Percentiles rank a stretch among this genome's conserved stretches.
These are phyloP conservation scores for Colletotrichum higginsianum DNA, from an alignment of 2,329 filamentous ascomycete species.

Conservation along the genomic window DNA sequence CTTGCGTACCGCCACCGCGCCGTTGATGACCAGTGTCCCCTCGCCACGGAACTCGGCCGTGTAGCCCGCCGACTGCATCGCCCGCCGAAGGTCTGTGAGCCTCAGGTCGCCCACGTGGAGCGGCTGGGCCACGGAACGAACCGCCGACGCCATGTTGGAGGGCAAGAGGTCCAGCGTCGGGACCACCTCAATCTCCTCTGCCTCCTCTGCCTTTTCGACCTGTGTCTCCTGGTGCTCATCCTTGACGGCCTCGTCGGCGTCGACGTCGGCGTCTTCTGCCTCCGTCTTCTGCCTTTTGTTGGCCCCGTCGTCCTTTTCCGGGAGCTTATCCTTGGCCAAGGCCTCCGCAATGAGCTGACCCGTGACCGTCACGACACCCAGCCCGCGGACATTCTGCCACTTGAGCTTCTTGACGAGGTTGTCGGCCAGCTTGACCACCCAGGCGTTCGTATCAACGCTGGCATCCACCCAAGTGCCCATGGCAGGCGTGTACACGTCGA, in stretches of 20 bases:
- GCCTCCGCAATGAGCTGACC: conserved; percentile 70
- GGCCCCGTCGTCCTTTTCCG: conserved; percentile 57
- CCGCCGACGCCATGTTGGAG: conserved; percentile 76
- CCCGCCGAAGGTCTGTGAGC: conserved; percentile 86
- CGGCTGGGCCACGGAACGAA: conserved; percentile 84
- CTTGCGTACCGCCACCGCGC: conserved; percentile 90
- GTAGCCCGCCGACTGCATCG: conserved; percentile 87
- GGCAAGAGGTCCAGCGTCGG: conserved; percentile 71
- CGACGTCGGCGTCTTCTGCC: conserved; percentile 38
- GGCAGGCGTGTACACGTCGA: conserved; percentile 85
- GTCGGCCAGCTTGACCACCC: conserved; percentile 93
- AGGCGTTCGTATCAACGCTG: conserved; percentile 97
- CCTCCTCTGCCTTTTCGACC: conserved; percentile 32
- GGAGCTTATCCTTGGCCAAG: conserved; percentile 60
- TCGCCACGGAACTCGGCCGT: conserved; percentile 94
- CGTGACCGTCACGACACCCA: conserved; percentile 94
- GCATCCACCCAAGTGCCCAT: conserved; percentile 85
- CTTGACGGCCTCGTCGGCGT: conserved; percentile 35
- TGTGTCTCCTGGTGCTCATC: conserved; percentile 25
- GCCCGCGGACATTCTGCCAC: conserved; percentile 93
- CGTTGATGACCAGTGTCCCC: conserved; percentile 91
- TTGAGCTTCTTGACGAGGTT: conserved; percentile 87
- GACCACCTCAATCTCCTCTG: conserved; percentile 48
- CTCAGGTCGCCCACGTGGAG: conserved; percentile 95
- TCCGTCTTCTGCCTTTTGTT: conserved; percentile 68